phyloP scores from a whole-genome alignment of 768 basidiomycete genomes.

The Phlebiopsis flavidoalba region DNA sequence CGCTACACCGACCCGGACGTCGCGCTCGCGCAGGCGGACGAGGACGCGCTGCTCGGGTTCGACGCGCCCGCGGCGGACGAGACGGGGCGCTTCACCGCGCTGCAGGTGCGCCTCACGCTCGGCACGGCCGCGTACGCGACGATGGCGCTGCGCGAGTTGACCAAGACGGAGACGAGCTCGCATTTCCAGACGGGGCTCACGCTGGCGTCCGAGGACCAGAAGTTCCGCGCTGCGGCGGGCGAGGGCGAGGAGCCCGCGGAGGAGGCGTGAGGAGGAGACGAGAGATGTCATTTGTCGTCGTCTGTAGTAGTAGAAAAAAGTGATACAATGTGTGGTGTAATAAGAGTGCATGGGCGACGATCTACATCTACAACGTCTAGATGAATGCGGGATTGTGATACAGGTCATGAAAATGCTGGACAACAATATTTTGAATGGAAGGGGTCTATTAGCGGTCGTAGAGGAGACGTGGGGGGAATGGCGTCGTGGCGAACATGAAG shows the following conservation, averaged over 20 bases:
- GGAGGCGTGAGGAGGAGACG: not conserved
- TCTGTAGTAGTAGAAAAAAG: not conserved
- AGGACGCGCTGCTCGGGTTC: slow-evolving; percentile 83
- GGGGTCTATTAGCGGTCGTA: not conserved
- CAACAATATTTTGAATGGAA: not conserved
- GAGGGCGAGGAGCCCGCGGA: slow-evolving; percentile 22
- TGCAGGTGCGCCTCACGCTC: slow-evolving; percentile 81
- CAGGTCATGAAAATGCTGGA: not conserved
- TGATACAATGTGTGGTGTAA: not conserved
- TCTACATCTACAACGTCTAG: not conserved
- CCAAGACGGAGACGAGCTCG: slow-evolving; percentile 92
- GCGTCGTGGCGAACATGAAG: not conserved
- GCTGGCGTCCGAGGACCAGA: slow-evolving; percentile 74
- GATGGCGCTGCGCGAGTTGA: slow-evolving; percentile 94
- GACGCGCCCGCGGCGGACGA: slow-evolving; percentile 62
- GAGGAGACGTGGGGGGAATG: not conserved
- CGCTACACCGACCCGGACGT: slow-evolving; percentile 93
- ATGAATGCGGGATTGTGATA: not conserved
- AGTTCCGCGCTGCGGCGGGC: slow-evolving; percentile 54
- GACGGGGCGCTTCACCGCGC: slow-evolving; percentile 80
- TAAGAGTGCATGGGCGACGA: not conserved
- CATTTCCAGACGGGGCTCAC: slow-evolving; percentile 85
- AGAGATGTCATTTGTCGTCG: not conserved
- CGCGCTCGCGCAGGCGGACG: slow-evolving; percentile 89
- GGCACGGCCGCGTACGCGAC: slow-evolving; percentile 95